A percentile compares a stretch with the other conserved stretches of the same genome.
phyloP scores from a whole-genome alignment of 169 alveolate genomes.

The Eimeria brunetti region DNA sequence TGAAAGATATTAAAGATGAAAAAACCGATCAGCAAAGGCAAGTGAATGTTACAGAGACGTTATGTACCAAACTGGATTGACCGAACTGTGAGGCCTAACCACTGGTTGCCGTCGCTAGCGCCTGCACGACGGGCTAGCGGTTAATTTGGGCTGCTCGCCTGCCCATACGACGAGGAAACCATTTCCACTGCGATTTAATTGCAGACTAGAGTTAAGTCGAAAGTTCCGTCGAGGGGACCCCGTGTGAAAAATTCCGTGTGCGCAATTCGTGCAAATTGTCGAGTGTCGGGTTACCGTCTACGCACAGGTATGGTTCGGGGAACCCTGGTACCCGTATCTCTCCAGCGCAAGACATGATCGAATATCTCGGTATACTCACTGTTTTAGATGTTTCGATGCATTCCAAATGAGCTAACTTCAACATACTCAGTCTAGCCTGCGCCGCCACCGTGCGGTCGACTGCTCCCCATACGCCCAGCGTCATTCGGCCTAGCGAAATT shows the following conservation, averaged over 20 bases:
- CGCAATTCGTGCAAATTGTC: neutral
- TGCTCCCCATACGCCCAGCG: neutral
- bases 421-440: neutral
- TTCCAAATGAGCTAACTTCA: neutral
- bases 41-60: neutral
- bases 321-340: neutral
- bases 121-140: neutral
- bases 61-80: neutral
- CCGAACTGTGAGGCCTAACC: neutral
- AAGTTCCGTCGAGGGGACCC: neutral
- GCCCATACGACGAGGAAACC: neutral
- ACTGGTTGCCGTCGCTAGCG: neutral
- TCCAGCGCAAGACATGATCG: neutral
- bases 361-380: neutral
- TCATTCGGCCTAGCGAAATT: neutral
- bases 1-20: neutral
- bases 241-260: neutral
- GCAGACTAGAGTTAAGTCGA: neutral
- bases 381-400: neutral
- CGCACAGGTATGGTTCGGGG: neutral
- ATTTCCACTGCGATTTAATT: neutral
- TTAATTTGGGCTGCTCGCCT: neutral
- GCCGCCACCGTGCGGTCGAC: neutral
- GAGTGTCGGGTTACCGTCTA: neutral
- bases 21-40: neutral